These are phyloP conservation scores for Neocatenulostroma microsporum DNA, from an alignment of 2,329 filamentous ascomycete species.

Conservation along the genomic window DNA sequence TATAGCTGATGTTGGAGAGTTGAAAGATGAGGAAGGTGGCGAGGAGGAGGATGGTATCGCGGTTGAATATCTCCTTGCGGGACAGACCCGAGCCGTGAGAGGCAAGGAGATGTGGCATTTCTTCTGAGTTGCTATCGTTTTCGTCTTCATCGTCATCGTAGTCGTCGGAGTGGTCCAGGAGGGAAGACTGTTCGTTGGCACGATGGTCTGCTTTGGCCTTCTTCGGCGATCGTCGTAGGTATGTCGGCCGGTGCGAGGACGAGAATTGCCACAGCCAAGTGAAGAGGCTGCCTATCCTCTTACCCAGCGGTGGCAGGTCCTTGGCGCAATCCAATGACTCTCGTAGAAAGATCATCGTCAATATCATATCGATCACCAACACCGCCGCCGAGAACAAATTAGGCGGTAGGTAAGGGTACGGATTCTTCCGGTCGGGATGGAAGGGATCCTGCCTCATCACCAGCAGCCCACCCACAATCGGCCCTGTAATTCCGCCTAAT, in stretches of 20 bases:
- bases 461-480: constrained; percentile 78
- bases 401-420: constrained; percentile 75
- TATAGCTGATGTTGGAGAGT: constrained; percentile 88
- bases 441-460: constrained; percentile 58
- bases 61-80: constrained; percentile 71
- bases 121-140: constrained; percentile 29
- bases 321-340: constrained; percentile 70
- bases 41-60: constrained; percentile 74
- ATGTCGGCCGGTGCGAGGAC: constrained; percentile 52
- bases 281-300: constrained; percentile 54
- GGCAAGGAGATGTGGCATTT: no score
- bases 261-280: constrained; percentile 64
- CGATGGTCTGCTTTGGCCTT: constrained; percentile 8
- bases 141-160: constrained; percentile 23
- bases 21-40: constrained; percentile 88
- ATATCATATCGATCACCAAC: constrained; percentile 61
- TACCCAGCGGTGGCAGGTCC: constrained; percentile 52
- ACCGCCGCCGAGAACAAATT: constrained; percentile 72
- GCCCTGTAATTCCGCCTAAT: constrained; percentile 85
- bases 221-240: constrained; percentile 38
- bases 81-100: no score
- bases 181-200: constrained; percentile 9
- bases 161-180: constrained; percentile 15
- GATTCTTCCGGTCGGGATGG: constrained; percentile 42
- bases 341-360: constrained; percentile 73